Evolutionary conservation across 805 yeast species (phyloP), one percentile per base, ranked within the genome.

Genomic region (Cyberlindnera petersonii): DNA sequence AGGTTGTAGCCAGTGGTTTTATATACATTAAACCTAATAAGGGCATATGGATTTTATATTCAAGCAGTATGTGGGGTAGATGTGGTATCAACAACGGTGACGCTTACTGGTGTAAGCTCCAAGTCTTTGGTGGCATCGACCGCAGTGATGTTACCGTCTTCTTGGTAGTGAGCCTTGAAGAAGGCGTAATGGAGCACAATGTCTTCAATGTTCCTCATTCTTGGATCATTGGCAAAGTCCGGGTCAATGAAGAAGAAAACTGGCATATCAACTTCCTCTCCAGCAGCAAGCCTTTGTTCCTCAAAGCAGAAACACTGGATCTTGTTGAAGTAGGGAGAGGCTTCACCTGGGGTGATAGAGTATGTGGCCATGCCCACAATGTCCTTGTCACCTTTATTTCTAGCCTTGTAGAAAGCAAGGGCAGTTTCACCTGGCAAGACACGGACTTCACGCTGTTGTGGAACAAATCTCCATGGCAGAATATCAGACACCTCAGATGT

Each of bases 251-350:
- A 89, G 74, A 89, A 93, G 66, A 93, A 93, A 8, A 93, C 86
- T 0, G 98, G 98, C 98, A 93, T 93, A 59, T 93, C 98, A 14
- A 93, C 95, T 59, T 93, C 97, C 64, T 93, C 98, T 8, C 97
- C 97, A 3, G 97, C 96, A 39, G 79, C 74, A 48, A 93, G 69
- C 61, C 86, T 76, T 63, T 93, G 98, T 60, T 93, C 98, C 66
- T 93, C 98, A 57, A 93, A 93, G 59, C 98, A 93, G 66, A 93
- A 93, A 63, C 98, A 93, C 62, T 93, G 98, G 55, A 93, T 93
- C 64, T 93, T 93, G 67, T 87, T 87, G 68, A 93, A 93, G 63
- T 91, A 93, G 5, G 87, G 96, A 0, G 98, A 95, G 6, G 93
- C 95, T 53, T 86, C 91, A 50, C 93, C 97, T 0, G 98, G 98